phyloP scores from a whole-genome alignment of 129 eudicot species.

The Flaveria trinervia region DNA sequence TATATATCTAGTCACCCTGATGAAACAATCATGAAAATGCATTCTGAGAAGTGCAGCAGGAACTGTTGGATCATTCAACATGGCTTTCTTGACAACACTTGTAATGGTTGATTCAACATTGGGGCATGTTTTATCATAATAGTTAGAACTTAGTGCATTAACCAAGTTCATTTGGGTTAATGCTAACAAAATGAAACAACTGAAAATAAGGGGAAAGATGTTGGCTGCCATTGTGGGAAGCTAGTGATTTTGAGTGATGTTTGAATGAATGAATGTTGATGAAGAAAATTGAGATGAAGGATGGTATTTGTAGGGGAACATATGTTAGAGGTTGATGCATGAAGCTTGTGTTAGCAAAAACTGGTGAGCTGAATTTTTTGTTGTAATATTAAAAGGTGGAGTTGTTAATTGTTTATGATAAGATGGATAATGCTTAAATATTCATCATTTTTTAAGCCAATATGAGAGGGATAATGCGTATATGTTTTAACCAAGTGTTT shows the following conservation, averaged over 20 bases:
- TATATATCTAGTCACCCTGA: constrained; percentile 42
- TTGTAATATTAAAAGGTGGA: constrained; percentile 4
- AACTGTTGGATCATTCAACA: constrained; percentile 66
- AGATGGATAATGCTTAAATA: background rate
- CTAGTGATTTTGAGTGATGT: background rate
- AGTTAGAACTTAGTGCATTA: constrained; percentile 49
- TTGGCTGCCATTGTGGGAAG: constrained; percentile 38
- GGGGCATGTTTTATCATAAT: constrained; percentile 74
- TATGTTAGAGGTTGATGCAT: constrained; percentile 25
- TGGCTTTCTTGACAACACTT: constrained; percentile 56
- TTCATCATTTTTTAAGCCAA: background rate
- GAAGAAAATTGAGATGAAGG: constrained; percentile 2
- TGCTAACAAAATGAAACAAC: constrained; percentile 21
- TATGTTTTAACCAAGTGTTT: background rate
- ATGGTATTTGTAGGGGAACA: constrained; percentile 29
- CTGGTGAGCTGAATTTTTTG: constrained; percentile 45
- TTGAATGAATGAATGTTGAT: background rate
- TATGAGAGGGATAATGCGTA: background rate
- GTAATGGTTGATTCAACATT: constrained; percentile 48
- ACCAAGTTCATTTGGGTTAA: constrained; percentile 8
- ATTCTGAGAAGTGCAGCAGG: constrained; percentile 81
- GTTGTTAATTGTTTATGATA: constrained; percentile 17
- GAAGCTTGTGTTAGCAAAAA: constrained; percentile 29
- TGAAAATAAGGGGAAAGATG: constrained; percentile 28
- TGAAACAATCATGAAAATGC: constrained; percentile 89